Conservation (phyloP, 1,284 basidiomycete genomes). For the Boletus semigastroideus region DNA sequence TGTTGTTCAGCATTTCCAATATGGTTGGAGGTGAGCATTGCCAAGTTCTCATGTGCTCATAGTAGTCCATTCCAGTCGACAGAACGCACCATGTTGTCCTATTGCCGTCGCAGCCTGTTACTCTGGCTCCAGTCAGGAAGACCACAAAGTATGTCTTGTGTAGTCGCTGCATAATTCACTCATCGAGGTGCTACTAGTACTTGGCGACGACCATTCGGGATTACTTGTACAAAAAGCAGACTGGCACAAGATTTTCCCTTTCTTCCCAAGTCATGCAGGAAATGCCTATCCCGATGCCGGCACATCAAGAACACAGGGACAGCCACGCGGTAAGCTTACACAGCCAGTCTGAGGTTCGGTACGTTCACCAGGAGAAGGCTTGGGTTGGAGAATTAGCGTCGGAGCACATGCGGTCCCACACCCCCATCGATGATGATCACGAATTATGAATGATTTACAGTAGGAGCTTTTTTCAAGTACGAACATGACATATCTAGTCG, state of each 20-base stretch:
- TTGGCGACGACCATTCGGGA: slow-evolving; percentile 66
- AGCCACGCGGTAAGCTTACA: slow-evolving; percentile 35
- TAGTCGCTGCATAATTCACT: background rate
- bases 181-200: slow-evolving; percentile 43
- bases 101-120: slow-evolving; percentile 78
- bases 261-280: slow-evolving; percentile 31
- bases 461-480: slow-evolving; percentile 9
- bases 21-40: slow-evolving; percentile 66
- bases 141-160: slow-evolving; percentile 60
- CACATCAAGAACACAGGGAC: slow-evolving; percentile 34
- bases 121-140: slow-evolving; percentile 78
- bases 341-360: slow-evolving; percentile 29
- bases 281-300: slow-evolving; percentile 33
- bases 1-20: slow-evolving; percentile 67
- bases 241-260: slow-evolving; percentile 29
- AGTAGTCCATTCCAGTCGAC: slow-evolving; percentile 9
- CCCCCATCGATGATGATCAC: slow-evolving; percentile 34
- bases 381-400: slow-evolving; percentile 31
- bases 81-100: slow-evolving; percentile 81
- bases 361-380: slow-evolving; percentile 33
- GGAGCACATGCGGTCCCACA: slow-evolving; percentile 24
- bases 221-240: slow-evolving; percentile 61
- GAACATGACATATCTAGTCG: slow-evolving; percentile 1
- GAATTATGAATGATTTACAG: slow-evolving; percentile 26
- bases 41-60: background rate